phyloP scores from a whole-genome alignment of 192 early-diverging fungal genomes.

The Gigaspora rosea region DNA sequence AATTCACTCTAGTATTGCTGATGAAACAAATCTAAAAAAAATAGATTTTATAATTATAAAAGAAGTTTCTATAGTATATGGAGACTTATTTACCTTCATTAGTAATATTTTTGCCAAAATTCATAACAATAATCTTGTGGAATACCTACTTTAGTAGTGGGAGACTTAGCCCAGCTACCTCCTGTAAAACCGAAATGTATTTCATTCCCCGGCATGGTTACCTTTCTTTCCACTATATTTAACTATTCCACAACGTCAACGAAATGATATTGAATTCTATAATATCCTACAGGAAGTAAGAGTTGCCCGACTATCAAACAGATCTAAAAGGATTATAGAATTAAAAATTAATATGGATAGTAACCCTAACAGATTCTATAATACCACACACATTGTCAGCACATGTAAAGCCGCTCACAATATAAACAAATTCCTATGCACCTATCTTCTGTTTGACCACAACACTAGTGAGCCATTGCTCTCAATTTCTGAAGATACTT shows the following conservation, averaged over 20 bases:
- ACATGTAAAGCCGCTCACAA: neutral
- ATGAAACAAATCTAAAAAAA: neutral
- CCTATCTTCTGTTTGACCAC: neutral
- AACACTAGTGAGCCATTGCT: neutral
- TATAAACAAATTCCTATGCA: neutral
- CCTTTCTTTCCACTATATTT: constrained; percentile 16
- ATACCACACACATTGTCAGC: neutral
- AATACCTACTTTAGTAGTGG: too few relatives aligned
- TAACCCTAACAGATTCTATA: neutral
- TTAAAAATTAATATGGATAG: neutral
- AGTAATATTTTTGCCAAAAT: too few relatives aligned
- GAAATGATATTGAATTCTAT: neutral
- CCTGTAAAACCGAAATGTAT: too few relatives aligned
- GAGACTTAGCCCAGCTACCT: too few relatives aligned
- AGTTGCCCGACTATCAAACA: neutral
- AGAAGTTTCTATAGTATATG: too few relatives aligned
- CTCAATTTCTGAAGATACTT: neutral
- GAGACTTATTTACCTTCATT: too few relatives aligned
- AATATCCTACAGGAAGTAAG: neutral
- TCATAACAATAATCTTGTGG: too few relatives aligned
- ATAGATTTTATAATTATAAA: too few relatives aligned
- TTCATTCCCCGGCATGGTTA: neutral
- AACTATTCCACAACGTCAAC: constrained; percentile 6
- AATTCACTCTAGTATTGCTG: too few relatives aligned
- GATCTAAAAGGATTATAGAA: neutral